Percentiles rank a stretch among this genome's conserved stretches.
phyloP scores from a whole-genome alignment of 208 protist genomes.

The Wallacemonas collosoma region DNA sequence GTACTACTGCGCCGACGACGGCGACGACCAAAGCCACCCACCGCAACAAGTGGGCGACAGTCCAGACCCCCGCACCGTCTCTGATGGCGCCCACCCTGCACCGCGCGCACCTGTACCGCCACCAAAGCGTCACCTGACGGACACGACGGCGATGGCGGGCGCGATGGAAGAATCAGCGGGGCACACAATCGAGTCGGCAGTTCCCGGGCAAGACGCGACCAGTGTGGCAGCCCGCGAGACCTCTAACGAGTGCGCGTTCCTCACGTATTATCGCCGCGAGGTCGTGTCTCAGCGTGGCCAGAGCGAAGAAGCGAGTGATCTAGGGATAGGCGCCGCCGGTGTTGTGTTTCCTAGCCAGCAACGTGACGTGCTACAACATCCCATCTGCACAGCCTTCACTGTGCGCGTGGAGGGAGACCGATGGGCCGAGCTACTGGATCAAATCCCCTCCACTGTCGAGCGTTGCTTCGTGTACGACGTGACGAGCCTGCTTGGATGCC shows the following conservation, averaged over 20 bases:
- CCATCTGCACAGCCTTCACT: conserved; percentile 2
- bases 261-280: conserved; percentile 3
- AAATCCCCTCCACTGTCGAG: conserved; percentile 11
- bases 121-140: background rate
- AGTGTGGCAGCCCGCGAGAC: background rate
- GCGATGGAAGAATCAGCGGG: no score
- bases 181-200: no score
- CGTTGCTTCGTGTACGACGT: conserved; percentile 6
- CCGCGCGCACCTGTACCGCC: background rate
- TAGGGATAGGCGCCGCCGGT: background rate
- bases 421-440: conserved; percentile 9
- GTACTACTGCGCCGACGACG: background rate
- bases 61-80: background rate
- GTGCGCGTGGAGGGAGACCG: background rate
- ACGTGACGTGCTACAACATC: background rate
- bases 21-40: background rate
- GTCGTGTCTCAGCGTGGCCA: background rate
- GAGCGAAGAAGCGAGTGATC: background rate
- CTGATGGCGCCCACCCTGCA: background rate
- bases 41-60: background rate
- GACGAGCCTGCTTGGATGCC: conserved; percentile 4
- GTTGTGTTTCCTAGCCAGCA: background rate
- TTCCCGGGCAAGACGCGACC: no score
- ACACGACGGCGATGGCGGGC: background rate
- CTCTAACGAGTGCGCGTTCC: background rate